Evolutionary conservation across 768 basidiomycete species (phyloP).

Genomic region (Termitomyces bulborhizus): DNA sequence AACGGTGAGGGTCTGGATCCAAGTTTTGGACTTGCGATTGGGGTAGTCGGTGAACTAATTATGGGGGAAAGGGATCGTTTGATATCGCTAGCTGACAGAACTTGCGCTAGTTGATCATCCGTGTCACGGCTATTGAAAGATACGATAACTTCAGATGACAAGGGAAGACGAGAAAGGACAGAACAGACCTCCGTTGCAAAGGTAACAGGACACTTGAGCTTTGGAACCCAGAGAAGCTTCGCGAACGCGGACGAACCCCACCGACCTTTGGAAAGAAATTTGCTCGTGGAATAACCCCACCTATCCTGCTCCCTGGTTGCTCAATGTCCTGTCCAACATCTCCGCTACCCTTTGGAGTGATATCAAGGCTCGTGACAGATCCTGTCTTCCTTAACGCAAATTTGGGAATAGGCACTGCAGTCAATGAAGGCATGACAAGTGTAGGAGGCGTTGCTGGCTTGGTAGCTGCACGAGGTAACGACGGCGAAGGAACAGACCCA

Average conservation of each 20-base stretch:
- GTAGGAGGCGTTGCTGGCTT: not conserved
- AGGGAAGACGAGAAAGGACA: not conserved
- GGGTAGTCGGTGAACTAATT: conserved; percentile 12
- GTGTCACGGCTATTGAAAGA: conserved; percentile 20
- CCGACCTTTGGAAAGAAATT: conserved; percentile 59
- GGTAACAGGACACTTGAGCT: conserved; percentile 23
- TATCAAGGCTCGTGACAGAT: conserved; percentile 5
- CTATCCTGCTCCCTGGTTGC: conserved; percentile 2
- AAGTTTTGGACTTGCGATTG: conserved; percentile 3
- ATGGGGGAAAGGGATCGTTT: conserved; percentile 19
- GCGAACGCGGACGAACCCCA: conserved; percentile 54
- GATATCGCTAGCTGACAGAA: conserved; percentile 16
- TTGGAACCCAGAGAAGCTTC: conserved; percentile 75
- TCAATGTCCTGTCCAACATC: not conserved
- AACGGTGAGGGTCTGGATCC: conserved; percentile 15
- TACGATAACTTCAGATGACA: not conserved
- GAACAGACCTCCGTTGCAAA: conserved; percentile 24
- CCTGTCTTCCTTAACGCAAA: conserved; percentile 5
- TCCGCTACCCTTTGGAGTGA: not conserved
- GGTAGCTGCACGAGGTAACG: conserved; percentile 1
- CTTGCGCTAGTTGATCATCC: conserved; percentile 14
- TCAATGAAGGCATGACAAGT: not conserved
- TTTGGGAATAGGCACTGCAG: conserved; percentile 1
- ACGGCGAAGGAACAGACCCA: conserved; percentile 2
- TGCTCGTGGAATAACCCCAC: conserved; percentile 41